phyloP scores from a whole-genome alignment of 345 rosid genomes.

The Salix purpurea region DNA sequence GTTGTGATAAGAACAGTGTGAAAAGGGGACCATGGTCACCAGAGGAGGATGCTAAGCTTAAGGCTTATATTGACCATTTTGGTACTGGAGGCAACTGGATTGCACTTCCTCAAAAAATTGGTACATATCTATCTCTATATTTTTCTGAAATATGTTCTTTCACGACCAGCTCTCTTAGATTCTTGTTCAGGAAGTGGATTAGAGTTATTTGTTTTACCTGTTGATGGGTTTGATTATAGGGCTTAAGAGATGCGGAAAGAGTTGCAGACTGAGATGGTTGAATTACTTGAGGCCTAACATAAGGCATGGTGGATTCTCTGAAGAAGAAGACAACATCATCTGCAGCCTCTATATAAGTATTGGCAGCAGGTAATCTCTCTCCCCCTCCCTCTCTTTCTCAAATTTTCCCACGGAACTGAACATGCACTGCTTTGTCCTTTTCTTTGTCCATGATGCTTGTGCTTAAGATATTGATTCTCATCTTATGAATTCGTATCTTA shows the following conservation, averaged over 20 bases:
- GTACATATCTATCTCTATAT: slow-evolving; percentile 28
- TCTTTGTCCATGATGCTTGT: slow-evolving; percentile 38
- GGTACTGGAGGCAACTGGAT: slow-evolving; percentile 99
- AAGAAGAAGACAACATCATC: slow-evolving; percentile 94
- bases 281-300: slow-evolving; percentile 93
- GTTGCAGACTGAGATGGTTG: slow-evolving; percentile 96
- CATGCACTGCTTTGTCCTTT: slow-evolving; percentile 33
- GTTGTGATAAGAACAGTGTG: slow-evolving; percentile 90
- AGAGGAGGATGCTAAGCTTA: slow-evolving; percentile 91
- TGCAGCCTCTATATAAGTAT: slow-evolving; percentile 96
- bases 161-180: background rate
- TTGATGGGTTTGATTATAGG: slow-evolving; percentile 36
- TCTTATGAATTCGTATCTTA: background rate
- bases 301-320: slow-evolving; percentile 97
- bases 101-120: slow-evolving; percentile 94
- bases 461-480: background rate
- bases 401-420: background rate
- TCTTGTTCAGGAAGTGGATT: background rate
- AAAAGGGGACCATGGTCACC: slow-evolving; percentile 98
- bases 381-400: slow-evolving; percentile 6
- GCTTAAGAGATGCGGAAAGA: slow-evolving; percentile 93
- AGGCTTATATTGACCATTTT: slow-evolving; percentile 68
- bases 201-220: background rate
- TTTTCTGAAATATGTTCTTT: background rate
- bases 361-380: slow-evolving; percentile 71